These are phyloP conservation scores for Wickerhamomyces queroliae DNA, from an alignment of 805 yeast genomes.

Conservation along the genomic window DNA sequence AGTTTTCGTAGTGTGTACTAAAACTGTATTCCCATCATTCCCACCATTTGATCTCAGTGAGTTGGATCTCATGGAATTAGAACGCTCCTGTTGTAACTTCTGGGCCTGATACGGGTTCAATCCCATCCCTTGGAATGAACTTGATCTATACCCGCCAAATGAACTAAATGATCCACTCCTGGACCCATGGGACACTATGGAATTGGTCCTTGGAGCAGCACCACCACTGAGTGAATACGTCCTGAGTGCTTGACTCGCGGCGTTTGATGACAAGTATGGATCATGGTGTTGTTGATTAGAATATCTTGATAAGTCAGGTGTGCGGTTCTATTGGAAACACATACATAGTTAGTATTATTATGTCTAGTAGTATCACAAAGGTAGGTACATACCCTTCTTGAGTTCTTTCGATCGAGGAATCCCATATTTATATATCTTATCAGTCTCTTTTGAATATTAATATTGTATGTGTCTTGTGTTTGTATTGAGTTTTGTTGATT, in stretches of 20 bases:
- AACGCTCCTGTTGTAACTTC: neutral
- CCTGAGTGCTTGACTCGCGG: constrained; percentile 8
- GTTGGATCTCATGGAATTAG: neutral
- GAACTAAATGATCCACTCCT: neutral
- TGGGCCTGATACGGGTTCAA: neutral
- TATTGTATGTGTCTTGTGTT: too few species aligned
- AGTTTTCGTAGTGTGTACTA: constrained; percentile 28
- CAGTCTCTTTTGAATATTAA: too few species aligned
- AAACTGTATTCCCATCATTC: neutral
- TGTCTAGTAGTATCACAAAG: too few species aligned
- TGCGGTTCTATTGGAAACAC: constrained; percentile 18
- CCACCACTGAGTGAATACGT: constrained; percentile 16
- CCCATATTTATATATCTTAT: constrained; percentile 1
- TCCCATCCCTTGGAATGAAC: neutral
- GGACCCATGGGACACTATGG: neutral
- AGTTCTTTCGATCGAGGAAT: neutral
- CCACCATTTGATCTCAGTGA: neutral
- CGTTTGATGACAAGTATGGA: constrained; percentile 6
- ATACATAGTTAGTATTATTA: too few species aligned
- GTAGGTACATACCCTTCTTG: constrained; percentile 1
- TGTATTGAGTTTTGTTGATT: too few species aligned
- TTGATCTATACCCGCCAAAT: neutral
- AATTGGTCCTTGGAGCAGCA: too few species aligned
- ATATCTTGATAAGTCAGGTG: constrained; percentile 29
- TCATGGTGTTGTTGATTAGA: constrained; percentile 21